Evolutionary conservation across 805 yeast genomes (phyloP), one percentile per base, ranked within the genome.

Genomic region (Nakazawaea ernobii): DNA sequence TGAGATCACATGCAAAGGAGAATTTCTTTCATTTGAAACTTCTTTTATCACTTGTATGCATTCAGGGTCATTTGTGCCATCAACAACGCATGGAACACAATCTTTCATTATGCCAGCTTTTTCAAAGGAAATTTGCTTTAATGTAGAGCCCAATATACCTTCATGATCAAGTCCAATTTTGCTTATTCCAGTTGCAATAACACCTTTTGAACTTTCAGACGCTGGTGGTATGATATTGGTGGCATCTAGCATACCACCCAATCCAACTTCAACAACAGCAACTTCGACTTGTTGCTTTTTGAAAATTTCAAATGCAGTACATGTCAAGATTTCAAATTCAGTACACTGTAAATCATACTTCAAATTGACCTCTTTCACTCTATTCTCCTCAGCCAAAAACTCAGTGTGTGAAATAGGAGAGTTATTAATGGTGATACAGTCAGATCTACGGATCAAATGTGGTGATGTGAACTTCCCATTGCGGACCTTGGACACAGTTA

Each of bases 401-500:
- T 69, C 63, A 0, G 49, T 48, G 20, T 59, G 29, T 0, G 78
- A 67, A 9, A 90, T 78, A 0, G 88, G 77, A 35, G 53, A 57
- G 49, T 84, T 79, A 59, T 86, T 72, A 29, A 92, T 75, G 1
- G 79, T 70, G 6, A 94, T 82, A 26, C 89, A 81, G 59, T 94
- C 98, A 57, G 85, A 79, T 36, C 84, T 76, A 39, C 77, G 67
- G 2, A 88, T 55, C 55, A 92, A 62, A 65, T 91, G 96, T 1
- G 99, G 99, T 3, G 95, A 84, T 1, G 95, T 90, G 68, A 90
- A 92, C 51, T 84, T 77, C 0, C 98, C 98, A 45, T 81, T 79
- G 27, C 64, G 59, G 36, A 77, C 63, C 1, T 67, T 68, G 20
- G 78, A 70, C 11, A 62, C 60, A 17, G 77, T 71, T 26, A 91